phyloP scores from a whole-genome alignment of 2,329 filamentous ascomycete species.

The Botrytis paeoniae region DNA sequence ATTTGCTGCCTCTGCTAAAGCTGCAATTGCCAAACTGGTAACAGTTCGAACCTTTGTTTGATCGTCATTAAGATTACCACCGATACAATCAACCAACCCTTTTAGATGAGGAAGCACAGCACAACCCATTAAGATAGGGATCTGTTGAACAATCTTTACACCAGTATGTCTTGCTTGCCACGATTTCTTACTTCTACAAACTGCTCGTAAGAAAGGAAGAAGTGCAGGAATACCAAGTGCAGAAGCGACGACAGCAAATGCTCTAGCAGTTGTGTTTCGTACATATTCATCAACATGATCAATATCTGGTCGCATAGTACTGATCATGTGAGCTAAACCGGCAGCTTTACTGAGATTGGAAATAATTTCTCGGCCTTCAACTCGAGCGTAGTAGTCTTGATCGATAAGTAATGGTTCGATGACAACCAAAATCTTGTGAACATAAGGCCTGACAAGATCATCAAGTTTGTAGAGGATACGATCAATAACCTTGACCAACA shows the following conservation, averaged over 20 bases:
- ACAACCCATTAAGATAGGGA: constrained; percentile 97
- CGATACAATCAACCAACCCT: constrained; percentile 93
- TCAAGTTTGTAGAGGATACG: constrained; percentile 98
- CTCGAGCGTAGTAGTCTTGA: constrained; percentile 97
- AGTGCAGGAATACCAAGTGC: constrained; percentile 93
- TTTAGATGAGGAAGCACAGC: constrained; percentile 94
- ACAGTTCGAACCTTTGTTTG: constrained; percentile 97
- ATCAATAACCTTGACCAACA: constrained; percentile 98
- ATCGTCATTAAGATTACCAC: constrained; percentile 92
- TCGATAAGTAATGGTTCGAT: constrained; percentile 99
- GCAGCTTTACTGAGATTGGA: constrained; percentile 97
- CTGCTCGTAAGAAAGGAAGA: constrained; percentile 89
- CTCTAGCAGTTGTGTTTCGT: constrained; percentile 92
- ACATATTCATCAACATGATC: constrained; percentile 99
- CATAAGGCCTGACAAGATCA: constrained; percentile 90
- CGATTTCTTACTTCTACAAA: constrained; percentile 97
- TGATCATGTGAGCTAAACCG: constrained; percentile 97
- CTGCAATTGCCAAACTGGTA: constrained; percentile 90
- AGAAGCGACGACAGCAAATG: constrained; percentile 95
- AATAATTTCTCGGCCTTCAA: constrained; percentile 97
- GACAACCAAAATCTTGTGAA: constrained; percentile 97
- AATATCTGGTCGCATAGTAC: constrained; percentile 97
- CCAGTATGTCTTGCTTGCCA: constrained; percentile 98
- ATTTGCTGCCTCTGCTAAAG: constrained; percentile 91
- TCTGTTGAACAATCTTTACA: constrained; percentile 98